phyloP scores from a whole-genome alignment of 73 alveolate genomes.

The Paramecium tetraurelia region DNA sequence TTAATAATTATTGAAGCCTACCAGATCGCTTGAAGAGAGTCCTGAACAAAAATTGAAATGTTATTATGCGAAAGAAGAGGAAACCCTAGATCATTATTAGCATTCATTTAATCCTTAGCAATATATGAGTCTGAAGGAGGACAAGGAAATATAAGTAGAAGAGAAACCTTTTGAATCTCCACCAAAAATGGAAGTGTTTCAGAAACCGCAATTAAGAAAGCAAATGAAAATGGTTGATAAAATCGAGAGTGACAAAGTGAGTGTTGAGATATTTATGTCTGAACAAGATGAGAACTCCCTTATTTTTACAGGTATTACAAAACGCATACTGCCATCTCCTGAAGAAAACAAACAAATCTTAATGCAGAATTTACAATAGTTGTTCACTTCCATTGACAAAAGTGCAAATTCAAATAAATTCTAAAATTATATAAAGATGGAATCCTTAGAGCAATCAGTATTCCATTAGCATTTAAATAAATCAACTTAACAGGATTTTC shows the following conservation, averaged over 20 bases:
- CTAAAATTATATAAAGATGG: conserved; percentile 4
- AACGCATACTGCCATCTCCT: background rate
- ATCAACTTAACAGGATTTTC: background rate
- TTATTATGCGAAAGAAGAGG: background rate
- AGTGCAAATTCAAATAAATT: background rate
- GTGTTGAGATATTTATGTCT: conserved; percentile 38
- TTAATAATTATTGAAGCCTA: background rate
- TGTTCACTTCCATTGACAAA: background rate
- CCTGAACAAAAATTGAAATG: background rate
- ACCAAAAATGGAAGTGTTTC: background rate
- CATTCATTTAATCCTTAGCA: background rate
- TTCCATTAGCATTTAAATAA: background rate
- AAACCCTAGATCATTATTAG: background rate
- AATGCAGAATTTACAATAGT: background rate
- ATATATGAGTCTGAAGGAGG: background rate
- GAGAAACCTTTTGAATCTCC: background rate
- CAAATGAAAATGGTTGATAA: background rate
- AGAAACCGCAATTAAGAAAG: background rate
- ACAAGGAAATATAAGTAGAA: background rate
- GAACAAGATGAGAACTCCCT: conserved; percentile 19
- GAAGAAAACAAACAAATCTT: background rate
- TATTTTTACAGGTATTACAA: conserved; percentile 14
- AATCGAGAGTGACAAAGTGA: background rate
- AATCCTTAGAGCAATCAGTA: conserved; percentile 14
- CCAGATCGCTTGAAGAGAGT: background rate